Evolutionary conservation across 2,329 filamentous ascomycete genomes (phyloP).

Genomic region (Calonectria pteridis): DNA sequence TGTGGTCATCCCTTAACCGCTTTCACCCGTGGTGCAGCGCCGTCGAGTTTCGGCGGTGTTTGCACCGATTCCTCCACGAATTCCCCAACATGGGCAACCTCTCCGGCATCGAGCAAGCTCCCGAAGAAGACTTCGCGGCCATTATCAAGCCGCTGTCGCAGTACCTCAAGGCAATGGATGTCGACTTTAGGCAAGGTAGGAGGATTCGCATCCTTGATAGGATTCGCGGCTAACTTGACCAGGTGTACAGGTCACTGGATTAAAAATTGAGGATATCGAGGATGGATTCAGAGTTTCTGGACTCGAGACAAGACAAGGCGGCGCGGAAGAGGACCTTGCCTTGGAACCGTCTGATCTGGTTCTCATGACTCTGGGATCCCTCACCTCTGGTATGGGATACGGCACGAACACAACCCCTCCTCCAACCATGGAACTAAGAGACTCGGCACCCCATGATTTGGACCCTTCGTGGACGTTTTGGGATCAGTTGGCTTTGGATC

Average conservation of each 20-base stretch:
- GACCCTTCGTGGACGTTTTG: slow-evolving; percentile 43
- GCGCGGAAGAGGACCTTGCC: slow-evolving; percentile 25
- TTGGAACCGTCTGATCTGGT: slow-evolving; percentile 34
- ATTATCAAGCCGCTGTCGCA: slow-evolving; percentile 43
- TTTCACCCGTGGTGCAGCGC: slow-evolving; percentile 47
- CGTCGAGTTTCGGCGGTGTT: slow-evolving; percentile 43
- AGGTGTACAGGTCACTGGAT: slow-evolving; percentile 43
- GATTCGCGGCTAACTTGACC: slow-evolving; percentile 22
- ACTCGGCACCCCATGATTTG: slow-evolving; percentile 42
- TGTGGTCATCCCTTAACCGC: slow-evolving; percentile 44
- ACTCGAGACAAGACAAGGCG: slow-evolving; percentile 37
- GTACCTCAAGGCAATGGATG: slow-evolving; percentile 44
- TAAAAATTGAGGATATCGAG: slow-evolving; percentile 39
- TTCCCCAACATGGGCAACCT: slow-evolving; percentile 44
- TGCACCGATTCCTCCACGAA: slow-evolving; percentile 44
- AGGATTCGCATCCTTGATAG: neutral
- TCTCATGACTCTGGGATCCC: slow-evolving; percentile 39
- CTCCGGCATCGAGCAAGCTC: slow-evolving; percentile 42
- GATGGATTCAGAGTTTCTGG: slow-evolving; percentile 35
- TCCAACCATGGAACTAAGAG: slow-evolving; percentile 43
- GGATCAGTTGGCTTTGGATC: slow-evolving; percentile 39
- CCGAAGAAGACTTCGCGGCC: slow-evolving; percentile 43
- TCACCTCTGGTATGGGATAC: slow-evolving; percentile 45
- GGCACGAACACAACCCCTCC: slow-evolving; percentile 39
- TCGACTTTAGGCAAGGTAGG: slow-evolving; percentile 44